Evolutionary conservation across 768 basidiomycete genomes (phyloP).

Genomic region (Boletellus ananiceps): DNA sequence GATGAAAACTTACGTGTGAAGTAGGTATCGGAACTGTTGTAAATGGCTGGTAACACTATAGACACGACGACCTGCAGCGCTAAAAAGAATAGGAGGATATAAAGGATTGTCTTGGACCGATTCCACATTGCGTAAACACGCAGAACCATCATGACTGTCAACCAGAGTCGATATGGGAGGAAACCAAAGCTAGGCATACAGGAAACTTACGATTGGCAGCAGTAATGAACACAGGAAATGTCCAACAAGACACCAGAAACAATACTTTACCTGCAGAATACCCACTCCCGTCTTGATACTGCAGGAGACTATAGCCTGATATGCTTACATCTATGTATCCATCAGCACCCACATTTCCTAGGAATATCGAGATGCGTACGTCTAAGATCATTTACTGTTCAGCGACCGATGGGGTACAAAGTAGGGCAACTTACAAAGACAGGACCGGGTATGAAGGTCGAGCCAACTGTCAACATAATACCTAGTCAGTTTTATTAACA

Average conservation of each 20-base stretch:
- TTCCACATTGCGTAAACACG: slow-evolving; percentile 13
- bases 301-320: neutral
- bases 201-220: slow-evolving; percentile 9
- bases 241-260: neutral
- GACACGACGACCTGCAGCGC: neutral
- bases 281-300: neutral
- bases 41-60: neutral
- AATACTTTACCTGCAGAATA: slow-evolving; percentile 2
- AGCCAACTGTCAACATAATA: neutral
- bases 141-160: slow-evolving; percentile 13
- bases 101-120: slow-evolving; percentile 7
- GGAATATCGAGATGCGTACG: neutral
- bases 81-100: slow-evolving; percentile 1
- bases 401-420: neutral
- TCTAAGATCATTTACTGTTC: neutral
- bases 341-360: neutral
- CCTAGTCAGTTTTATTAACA: neutral
- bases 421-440: neutral
- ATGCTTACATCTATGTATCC: slow-evolving; percentile 7
- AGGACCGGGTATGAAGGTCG: neutral
- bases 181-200: neutral
- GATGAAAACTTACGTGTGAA: slow-evolving; percentile 1
- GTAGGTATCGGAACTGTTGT: slow-evolving; percentile 1
- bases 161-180: neutral
- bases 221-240: slow-evolving; percentile 4